Evolutionary conservation across 257 asterid genomes (phyloP).

Genomic region (Solanum tarijense): DNA sequence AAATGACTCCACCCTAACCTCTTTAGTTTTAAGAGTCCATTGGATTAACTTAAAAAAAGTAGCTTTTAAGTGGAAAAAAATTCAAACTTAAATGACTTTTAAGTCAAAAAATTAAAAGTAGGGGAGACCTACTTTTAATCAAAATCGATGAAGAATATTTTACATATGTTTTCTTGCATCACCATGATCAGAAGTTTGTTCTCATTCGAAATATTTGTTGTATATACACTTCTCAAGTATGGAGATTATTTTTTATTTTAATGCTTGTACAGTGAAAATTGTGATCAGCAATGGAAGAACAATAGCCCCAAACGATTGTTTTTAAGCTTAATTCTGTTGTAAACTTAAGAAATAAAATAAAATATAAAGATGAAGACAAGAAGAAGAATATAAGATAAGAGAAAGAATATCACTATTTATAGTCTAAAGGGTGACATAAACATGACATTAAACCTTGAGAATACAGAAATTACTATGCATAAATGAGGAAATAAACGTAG

Average conservation of each 20-base stretch:
- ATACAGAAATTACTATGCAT: neutral
- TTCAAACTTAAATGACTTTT: too few species aligned
- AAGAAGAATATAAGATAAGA: neutral
- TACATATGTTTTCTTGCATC: neutral
- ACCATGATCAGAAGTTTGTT: neutral
- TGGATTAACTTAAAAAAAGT: too few species aligned
- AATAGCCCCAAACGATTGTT: neutral
- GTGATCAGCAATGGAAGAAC: neutral
- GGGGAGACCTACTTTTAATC: too few species aligned
- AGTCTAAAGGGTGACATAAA: neutral
- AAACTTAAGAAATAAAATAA: neutral
- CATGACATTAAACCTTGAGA: neutral
- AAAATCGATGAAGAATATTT: neutral
- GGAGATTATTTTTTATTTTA: neutral
- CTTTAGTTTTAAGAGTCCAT: neutral
- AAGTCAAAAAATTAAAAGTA: too few species aligned
- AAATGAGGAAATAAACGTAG: neutral
- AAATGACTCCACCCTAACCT: neutral
- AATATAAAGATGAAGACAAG: neutral
- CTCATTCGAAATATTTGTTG: neutral
- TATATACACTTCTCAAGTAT: neutral
- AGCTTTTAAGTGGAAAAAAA: too few species aligned
- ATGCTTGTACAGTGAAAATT: neutral
- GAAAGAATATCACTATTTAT: neutral
- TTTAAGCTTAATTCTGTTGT: too few species aligned